These are phyloP conservation scores for Xylariales sp. DNA, from an alignment of 2,329 filamentous ascomycete genomes.

Conservation along the genomic window DNA sequence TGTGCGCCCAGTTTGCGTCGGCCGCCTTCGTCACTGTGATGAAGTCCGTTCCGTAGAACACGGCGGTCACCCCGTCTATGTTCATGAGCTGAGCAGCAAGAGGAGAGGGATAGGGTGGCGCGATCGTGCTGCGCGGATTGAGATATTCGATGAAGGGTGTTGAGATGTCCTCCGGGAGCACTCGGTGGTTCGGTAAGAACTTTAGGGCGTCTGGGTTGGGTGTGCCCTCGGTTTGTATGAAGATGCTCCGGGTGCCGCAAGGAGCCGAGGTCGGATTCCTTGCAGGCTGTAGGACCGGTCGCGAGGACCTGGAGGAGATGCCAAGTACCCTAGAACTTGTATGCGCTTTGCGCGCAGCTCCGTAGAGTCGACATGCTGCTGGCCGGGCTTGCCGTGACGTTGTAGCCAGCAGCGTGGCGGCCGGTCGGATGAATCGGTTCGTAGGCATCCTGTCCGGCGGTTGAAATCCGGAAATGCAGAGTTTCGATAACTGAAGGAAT, in stretches of 20 bases:
- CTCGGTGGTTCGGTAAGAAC: slow-evolving; percentile 84
- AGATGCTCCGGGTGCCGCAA: slow-evolving; percentile 66
- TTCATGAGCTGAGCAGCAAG: slow-evolving; percentile 87
- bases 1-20: slow-evolving; percentile 87
- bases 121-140: slow-evolving; percentile 79
- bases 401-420: slow-evolving; percentile 21
- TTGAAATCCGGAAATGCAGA: not conserved
- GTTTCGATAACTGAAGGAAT: not conserved
- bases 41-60: slow-evolving; percentile 93
- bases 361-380: slow-evolving; percentile 18
- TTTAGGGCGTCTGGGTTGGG: slow-evolving; percentile 96
- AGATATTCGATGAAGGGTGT: slow-evolving; percentile 89
- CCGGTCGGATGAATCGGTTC: slow-evolving; percentile 22
- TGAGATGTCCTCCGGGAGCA: slow-evolving; percentile 70
- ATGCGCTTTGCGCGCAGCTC: slow-evolving; percentile 24
- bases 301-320: slow-evolving; percentile 18
- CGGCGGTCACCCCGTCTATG: slow-evolving; percentile 87
- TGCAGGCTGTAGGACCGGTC: slow-evolving; percentile 16
- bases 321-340: slow-evolving; percentile 21
- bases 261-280: slow-evolving; percentile 17
- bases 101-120: slow-evolving; percentile 84
- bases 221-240: slow-evolving; percentile 94
- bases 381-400: slow-evolving; percentile 15
- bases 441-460: slow-evolving; percentile 9
- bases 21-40: slow-evolving; percentile 92